Conservation (phyloP, 805 yeast species). For the Metschnikowia santaceciliae region DNA sequence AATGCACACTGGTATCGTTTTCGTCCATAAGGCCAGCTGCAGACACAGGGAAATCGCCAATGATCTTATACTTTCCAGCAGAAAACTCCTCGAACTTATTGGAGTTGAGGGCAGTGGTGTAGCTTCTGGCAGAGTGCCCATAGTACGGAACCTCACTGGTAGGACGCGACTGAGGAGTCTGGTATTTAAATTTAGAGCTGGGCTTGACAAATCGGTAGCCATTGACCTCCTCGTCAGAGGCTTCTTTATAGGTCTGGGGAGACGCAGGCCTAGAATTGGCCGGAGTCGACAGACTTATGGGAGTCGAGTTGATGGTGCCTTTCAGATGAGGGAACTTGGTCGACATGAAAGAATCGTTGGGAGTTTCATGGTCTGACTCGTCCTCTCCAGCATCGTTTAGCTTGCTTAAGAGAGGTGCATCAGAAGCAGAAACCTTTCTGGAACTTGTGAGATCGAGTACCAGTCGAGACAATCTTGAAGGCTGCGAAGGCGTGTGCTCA, state of each 20-base stretch:
- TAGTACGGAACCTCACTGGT: slow-evolving; percentile 8
- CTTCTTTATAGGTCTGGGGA: slow-evolving; percentile 21
- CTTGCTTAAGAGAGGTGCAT: slow-evolving; percentile 18
- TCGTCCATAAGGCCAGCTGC: slow-evolving; percentile 36
- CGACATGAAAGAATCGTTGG: slow-evolving; percentile 5
- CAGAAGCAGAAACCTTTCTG: slow-evolving; percentile 22
- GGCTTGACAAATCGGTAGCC: slow-evolving; percentile 44
- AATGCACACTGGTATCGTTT: slow-evolving; percentile 26
- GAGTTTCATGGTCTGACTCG: slow-evolving; percentile 7
- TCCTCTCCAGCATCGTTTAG: slow-evolving; percentile 11
- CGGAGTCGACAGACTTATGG: slow-evolving; percentile 42
- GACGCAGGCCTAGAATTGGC: slow-evolving; percentile 37
- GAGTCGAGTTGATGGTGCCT: slow-evolving; percentile 24
- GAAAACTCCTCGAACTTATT: slow-evolving; percentile 7
- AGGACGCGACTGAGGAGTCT: slow-evolving; percentile 14
- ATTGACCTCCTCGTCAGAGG: slow-evolving; percentile 35
- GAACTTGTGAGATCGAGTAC: slow-evolving; percentile 32
- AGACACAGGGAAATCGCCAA: slow-evolving; percentile 31
- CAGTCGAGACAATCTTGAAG: slow-evolving; percentile 16
- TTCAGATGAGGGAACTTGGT: slow-evolving; percentile 6
- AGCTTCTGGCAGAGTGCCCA: slow-evolving; percentile 2
- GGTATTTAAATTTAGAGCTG: slow-evolving; percentile 13
- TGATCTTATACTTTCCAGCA: slow-evolving; percentile 20
- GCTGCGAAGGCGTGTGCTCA: slow-evolving; percentile 21
- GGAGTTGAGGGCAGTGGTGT: slow-evolving; percentile 24